Evolutionary conservation across 768 basidiomycete species (phyloP).

Genomic region (Mycena metata): DNA sequence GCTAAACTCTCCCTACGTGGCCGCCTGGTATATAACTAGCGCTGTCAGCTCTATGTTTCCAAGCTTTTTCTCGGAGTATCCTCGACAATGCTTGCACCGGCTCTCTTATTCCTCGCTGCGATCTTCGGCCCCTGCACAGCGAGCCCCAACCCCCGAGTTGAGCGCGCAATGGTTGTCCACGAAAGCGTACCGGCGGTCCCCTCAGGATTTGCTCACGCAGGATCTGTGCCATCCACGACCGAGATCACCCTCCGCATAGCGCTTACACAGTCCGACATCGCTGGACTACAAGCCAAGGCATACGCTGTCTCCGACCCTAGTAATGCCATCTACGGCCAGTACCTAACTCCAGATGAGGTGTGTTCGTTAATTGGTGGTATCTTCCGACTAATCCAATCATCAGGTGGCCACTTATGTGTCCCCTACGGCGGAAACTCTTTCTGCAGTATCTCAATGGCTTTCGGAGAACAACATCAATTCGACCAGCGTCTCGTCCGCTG

Average conservation of each 20-base stretch:
- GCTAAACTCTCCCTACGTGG: too few relatives aligned
- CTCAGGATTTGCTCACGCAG: not conserved
- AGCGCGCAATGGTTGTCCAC: slow-evolving; percentile 6
- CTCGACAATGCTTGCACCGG: too few relatives aligned
- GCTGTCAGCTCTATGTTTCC: too few relatives aligned
- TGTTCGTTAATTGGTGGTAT: too few relatives aligned
- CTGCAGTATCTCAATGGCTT: slow-evolving; percentile 52
- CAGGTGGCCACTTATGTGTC: slow-evolving; percentile 10
- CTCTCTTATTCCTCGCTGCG: too few relatives aligned
- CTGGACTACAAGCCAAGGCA: slow-evolving; percentile 47
- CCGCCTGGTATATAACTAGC: too few relatives aligned
- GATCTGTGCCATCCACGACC: not conserved
- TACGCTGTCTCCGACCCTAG: slow-evolving; percentile 47
- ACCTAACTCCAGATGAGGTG: slow-evolving; percentile 4
- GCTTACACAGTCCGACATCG: slow-evolving; percentile 33
- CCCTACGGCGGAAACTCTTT: slow-evolving; percentile 8
- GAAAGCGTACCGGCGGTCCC: not conserved
- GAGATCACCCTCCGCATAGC: slow-evolving; percentile 49
- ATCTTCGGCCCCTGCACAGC: too few relatives aligned
- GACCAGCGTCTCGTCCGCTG: slow-evolving; percentile 54
- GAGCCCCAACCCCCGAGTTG: slow-evolving; percentile 15
- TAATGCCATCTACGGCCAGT: slow-evolving; percentile 29
- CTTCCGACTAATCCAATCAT: not conserved
- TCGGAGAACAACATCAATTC: slow-evolving; percentile 54
- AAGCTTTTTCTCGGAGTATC: too few relatives aligned